A percentile compares a stretch with the other conserved stretches of the same genome.
Conservation (phyloP, 192 early-diverging fungal genomes). For the Piromyces finnis region DNA sequence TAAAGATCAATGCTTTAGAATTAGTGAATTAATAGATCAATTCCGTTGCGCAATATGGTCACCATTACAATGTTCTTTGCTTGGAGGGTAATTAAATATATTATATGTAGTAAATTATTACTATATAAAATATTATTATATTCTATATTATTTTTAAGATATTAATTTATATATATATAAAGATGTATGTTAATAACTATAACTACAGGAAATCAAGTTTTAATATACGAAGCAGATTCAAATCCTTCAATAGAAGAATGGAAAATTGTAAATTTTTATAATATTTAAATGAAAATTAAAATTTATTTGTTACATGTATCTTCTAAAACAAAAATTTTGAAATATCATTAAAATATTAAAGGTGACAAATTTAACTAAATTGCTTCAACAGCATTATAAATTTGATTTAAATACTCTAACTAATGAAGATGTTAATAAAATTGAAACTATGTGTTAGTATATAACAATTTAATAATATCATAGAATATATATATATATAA, state of each 20-base stretch:
- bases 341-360: background rate
- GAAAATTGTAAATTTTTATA: background rate
- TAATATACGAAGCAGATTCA: background rate
- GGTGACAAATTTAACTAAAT: background rate
- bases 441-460: background rate
- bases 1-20: background rate
- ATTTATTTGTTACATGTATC: too few species aligned
- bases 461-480: background rate
- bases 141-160: too few species aligned
- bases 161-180: background rate
- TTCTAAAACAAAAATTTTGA: too few species aligned
- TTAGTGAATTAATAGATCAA: background rate
- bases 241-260: background rate
- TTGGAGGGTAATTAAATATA: background rate
- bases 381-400: background rate
- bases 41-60: background rate
- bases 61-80: background rate
- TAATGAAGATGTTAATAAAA: background rate
- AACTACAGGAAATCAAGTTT: background rate
- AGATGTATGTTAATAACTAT: background rate
- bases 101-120: too few species aligned
- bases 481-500: too few species aligned
- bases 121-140: too few species aligned
- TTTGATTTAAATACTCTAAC: background rate
- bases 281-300: too few species aligned